phyloP scores from a whole-genome alignment of 2,329 filamentous ascomycete genomes.

The Ceratocystis papillata region DNA sequence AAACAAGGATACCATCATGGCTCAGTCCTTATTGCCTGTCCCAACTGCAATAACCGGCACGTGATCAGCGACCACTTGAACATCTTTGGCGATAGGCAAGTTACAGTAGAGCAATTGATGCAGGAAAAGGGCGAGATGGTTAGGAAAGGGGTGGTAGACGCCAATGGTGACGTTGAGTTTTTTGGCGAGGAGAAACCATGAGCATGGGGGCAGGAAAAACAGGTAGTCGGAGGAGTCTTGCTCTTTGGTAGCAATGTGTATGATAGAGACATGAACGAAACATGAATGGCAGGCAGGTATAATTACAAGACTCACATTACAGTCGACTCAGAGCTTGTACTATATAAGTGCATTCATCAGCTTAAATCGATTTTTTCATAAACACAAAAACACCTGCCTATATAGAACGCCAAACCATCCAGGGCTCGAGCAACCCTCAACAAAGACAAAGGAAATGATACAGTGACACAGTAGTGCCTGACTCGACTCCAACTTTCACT shows the following conservation, averaged over 20 bases:
- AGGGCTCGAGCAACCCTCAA: constrained; percentile 18
- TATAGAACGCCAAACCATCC: constrained; percentile 29
- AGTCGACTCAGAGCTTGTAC: no score
- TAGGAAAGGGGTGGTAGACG: constrained; percentile 58
- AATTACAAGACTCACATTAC: no score
- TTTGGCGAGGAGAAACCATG: constrained; percentile 46
- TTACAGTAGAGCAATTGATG: constrained; percentile 70
- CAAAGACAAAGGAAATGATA: constrained; percentile 16
- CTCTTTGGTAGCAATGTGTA: not conserved
- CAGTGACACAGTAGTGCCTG: constrained; percentile 10
- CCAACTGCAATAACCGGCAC: constrained; percentile 74
- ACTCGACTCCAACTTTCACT: not conserved
- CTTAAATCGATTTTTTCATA: constrained; percentile 13
- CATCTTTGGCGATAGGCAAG: constrained; percentile 60
- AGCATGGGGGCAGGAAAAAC: not conserved
- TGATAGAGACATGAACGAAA: not conserved
- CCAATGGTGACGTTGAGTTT: constrained; percentile 82
- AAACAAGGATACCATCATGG: constrained; percentile 94
- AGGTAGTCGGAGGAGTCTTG: not conserved
- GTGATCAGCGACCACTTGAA: constrained; percentile 80
- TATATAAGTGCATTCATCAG: not conserved
- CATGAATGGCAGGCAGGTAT: no score
- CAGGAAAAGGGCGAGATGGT: constrained; percentile 62
- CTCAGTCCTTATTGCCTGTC: constrained; percentile 80
- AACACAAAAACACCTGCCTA: constrained; percentile 18